Conservation (phyloP, 2,329 filamentous ascomycete genomes). For the Verticillium zaregamsianum region DNA sequence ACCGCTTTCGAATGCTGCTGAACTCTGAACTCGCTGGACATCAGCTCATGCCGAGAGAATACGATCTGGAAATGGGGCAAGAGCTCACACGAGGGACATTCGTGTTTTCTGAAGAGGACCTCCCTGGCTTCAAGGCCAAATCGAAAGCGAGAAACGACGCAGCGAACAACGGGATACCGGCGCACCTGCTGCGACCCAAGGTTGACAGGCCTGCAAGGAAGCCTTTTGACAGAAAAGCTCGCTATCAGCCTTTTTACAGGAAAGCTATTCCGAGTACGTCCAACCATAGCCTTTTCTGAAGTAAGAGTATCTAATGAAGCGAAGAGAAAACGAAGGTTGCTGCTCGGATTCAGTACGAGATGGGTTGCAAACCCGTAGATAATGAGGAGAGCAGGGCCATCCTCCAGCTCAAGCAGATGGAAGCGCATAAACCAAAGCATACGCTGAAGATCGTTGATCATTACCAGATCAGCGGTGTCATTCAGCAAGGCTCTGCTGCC, state of each 20-base stretch:
- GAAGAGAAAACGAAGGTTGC: slow-evolving; percentile 74
- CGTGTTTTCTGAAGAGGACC: slow-evolving; percentile 88
- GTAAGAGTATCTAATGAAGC: not conserved
- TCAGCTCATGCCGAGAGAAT: slow-evolving; percentile 78
- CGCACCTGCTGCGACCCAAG: slow-evolving; percentile 46
- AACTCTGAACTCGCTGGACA: slow-evolving; percentile 61
- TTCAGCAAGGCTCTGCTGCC: slow-evolving; percentile 56
- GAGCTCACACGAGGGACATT: slow-evolving; percentile 61
- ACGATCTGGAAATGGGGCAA: slow-evolving; percentile 68
- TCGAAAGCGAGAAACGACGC: slow-evolving; percentile 53
- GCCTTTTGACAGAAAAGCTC: slow-evolving; percentile 35
- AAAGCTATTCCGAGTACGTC: slow-evolving; percentile 71
- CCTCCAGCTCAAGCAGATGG: slow-evolving; percentile 31
- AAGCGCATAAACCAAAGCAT: slow-evolving; percentile 45
- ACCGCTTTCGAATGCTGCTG: slow-evolving; percentile 63
- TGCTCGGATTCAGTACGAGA: slow-evolving; percentile 70
- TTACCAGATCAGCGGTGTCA: slow-evolving; percentile 44
- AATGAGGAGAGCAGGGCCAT: slow-evolving; percentile 32
- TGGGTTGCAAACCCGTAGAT: slow-evolving; percentile 41
- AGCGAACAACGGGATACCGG: slow-evolving; percentile 54
- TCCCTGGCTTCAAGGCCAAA: slow-evolving; percentile 57
- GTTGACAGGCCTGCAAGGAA: slow-evolving; percentile 43
- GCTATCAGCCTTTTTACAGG: slow-evolving; percentile 58
- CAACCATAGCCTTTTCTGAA: not conserved
- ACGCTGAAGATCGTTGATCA: slow-evolving; percentile 47